These are phyloP conservation scores for Rhynchospora pubera DNA, from an alignment of 176 grass and related monocot species.

Conservation along the genomic window DNA sequence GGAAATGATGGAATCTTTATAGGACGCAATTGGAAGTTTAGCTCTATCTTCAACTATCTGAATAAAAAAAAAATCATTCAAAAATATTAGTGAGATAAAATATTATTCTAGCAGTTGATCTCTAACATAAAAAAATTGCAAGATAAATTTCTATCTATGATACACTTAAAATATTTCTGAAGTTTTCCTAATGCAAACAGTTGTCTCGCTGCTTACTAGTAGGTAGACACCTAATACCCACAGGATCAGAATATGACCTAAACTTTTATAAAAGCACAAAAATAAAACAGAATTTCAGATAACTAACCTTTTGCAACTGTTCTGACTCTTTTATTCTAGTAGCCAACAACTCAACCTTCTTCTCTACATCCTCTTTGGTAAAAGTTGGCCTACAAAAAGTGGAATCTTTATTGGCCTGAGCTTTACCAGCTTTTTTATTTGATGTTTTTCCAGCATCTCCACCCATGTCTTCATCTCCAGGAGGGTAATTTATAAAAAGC, in stretches of 20 bases:
- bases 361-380: slow-evolving; percentile 44
- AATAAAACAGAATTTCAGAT: slow-evolving; percentile 25
- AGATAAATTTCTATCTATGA: neutral
- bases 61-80: slow-evolving; percentile 33
- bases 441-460: slow-evolving; percentile 29
- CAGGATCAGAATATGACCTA: neutral
- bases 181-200: neutral
- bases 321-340: slow-evolving; percentile 47
- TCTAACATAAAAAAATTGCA: neutral
- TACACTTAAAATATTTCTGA: neutral
- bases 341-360: slow-evolving; percentile 56
- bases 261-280: neutral
- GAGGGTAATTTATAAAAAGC: slow-evolving; percentile 74
- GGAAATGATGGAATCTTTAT: slow-evolving; percentile 67
- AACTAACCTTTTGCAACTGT: slow-evolving; percentile 67
- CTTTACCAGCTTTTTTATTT: slow-evolving; percentile 34
- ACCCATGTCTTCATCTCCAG: slow-evolving; percentile 57
- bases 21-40: slow-evolving; percentile 92
- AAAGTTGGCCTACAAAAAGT: slow-evolving; percentile 66
- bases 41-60: slow-evolving; percentile 69
- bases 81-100: slow-evolving; percentile 17
- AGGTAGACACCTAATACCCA: neutral
- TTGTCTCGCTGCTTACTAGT: neutral
- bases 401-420: slow-evolving; percentile 44
- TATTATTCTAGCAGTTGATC: neutral